phyloP scores from a whole-genome alignment of 1,284 basidiomycete species.

The Irpex lacteus region DNA sequence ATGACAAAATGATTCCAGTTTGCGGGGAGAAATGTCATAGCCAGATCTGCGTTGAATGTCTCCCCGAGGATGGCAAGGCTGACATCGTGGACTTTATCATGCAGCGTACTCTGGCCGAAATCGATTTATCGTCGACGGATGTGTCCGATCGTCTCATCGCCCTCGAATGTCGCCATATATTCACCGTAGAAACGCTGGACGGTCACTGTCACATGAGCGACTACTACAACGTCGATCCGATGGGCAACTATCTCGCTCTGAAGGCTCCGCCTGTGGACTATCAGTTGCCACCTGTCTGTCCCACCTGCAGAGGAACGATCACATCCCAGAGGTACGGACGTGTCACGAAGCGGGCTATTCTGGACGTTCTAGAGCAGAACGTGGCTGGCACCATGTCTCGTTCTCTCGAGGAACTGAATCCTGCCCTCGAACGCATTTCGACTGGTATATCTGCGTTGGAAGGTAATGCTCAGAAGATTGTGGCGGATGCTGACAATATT shows the following conservation, averaged over 20 bases:
- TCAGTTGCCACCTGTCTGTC: slow-evolving; percentile 46
- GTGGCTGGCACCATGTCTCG: slow-evolving; percentile 48
- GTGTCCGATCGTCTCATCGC: slow-evolving; percentile 57
- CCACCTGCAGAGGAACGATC: slow-evolving; percentile 48
- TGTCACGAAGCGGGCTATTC: slow-evolving; percentile 52
- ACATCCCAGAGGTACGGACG: slow-evolving; percentile 53
- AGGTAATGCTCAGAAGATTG: slow-evolving; percentile 15
- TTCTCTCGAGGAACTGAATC: slow-evolving; percentile 32
- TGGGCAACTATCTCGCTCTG: slow-evolving; percentile 38
- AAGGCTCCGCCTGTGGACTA: slow-evolving; percentile 37
- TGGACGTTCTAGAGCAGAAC: slow-evolving; percentile 63
- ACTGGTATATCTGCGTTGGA: slow-evolving; percentile 4
- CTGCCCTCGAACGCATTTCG: slow-evolving; percentile 26
- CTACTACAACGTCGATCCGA: slow-evolving; percentile 41
- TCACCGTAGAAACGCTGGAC: slow-evolving; percentile 70
- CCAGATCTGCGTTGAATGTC: slow-evolving; percentile 56
- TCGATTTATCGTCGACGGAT: slow-evolving; percentile 37
- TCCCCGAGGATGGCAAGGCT: no score
- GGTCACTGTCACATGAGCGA: slow-evolving; percentile 49
- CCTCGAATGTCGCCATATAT: slow-evolving; percentile 59
- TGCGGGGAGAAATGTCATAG: slow-evolving; percentile 62
- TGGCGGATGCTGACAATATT: background rate
- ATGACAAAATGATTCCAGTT: no score
- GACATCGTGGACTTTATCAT: slow-evolving; percentile 60
- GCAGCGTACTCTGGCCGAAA: slow-evolving; percentile 47